Conservation (phyloP, 805 yeast species). For the Lachancea mirantina region DNA sequence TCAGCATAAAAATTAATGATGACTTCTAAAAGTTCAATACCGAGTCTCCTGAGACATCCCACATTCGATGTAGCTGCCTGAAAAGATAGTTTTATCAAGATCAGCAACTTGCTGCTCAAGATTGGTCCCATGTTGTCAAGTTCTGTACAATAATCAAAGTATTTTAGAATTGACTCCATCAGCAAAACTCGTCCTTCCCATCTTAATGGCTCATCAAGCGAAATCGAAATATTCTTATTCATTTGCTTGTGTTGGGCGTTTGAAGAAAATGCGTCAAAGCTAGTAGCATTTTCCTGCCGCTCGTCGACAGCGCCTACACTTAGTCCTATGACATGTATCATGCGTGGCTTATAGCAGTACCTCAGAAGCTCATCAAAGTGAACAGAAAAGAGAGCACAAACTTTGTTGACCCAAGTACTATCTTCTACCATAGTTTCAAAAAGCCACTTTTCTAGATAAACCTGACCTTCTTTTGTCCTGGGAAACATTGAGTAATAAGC, state of each 20-base stretch:
- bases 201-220: no score
- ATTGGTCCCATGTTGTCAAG: conserved; percentile 2
- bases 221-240: no score
- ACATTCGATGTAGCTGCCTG: conserved; percentile 72
- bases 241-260: no score
- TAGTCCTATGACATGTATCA: no score
- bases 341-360: no score
- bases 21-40: conserved; percentile 59
- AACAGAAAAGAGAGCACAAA: conserved; percentile 39
- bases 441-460: conserved; percentile 54
- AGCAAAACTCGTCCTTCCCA: no score
- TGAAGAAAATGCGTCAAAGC: no score
- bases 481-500: conserved; percentile 43
- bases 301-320: no score
- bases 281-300: no score
- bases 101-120: conserved; percentile 41
- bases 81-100: conserved; percentile 70
- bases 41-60: conserved; percentile 50
- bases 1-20: conserved; percentile 55
- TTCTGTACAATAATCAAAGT: conserved; percentile 3
- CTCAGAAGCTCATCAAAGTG: neutral
- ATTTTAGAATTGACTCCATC: no score
- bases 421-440: conserved; percentile 40
- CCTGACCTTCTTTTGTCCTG: conserved; percentile 36
- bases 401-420: conserved; percentile 47